phyloP scores from a whole-genome alignment of 2,329 filamentous ascomycete species.

The Phaeosphaeria sp. region DNA sequence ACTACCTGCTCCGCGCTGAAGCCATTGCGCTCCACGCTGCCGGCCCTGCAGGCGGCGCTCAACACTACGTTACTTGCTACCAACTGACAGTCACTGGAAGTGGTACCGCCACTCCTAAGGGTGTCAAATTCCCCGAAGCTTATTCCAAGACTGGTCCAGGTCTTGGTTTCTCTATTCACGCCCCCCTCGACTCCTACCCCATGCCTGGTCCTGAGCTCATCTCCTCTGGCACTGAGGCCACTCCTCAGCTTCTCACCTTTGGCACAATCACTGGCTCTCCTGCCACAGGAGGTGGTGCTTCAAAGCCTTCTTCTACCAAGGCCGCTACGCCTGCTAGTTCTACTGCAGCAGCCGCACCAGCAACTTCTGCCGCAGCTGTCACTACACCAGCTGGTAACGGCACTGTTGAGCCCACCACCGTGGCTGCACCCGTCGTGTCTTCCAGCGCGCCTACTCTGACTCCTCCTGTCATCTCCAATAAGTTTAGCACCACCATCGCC shows the following conservation, averaged over 20 bases:
- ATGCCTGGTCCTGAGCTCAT: slow-evolving; percentile 49
- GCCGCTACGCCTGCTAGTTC: slow-evolving; percentile 13
- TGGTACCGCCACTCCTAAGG: slow-evolving; percentile 42
- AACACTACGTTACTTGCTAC: slow-evolving; percentile 56
- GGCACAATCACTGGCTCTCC: slow-evolving; percentile 31
- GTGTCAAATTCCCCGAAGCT: slow-evolving; percentile 56
- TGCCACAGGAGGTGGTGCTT: slow-evolving; percentile 24
- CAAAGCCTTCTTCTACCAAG: slow-evolving; percentile 23
- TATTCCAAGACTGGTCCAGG: slow-evolving; percentile 51
- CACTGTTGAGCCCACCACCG: slow-evolving; percentile 2
- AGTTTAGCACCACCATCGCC: not conserved
- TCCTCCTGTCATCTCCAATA: slow-evolving; percentile 7
- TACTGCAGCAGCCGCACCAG: slow-evolving; percentile 6
- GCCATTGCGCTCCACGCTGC: slow-evolving; percentile 56
- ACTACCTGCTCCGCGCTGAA: slow-evolving; percentile 55
- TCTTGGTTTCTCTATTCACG: slow-evolving; percentile 54
- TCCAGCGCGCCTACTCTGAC: not conserved
- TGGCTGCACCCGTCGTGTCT: too few species aligned
- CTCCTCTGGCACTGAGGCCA: slow-evolving; percentile 34
- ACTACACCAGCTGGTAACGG: slow-evolving; percentile 14
- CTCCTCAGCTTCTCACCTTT: slow-evolving; percentile 31
- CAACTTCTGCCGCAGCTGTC: slow-evolving; percentile 13
- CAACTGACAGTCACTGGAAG: slow-evolving; percentile 51
- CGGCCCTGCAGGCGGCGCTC: slow-evolving; percentile 46
- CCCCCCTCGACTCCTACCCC: slow-evolving; percentile 43